These are phyloP conservation scores for Stenogyne calaminthoides DNA, from an alignment of 305 asterid species.

Conservation along the genomic window DNA sequence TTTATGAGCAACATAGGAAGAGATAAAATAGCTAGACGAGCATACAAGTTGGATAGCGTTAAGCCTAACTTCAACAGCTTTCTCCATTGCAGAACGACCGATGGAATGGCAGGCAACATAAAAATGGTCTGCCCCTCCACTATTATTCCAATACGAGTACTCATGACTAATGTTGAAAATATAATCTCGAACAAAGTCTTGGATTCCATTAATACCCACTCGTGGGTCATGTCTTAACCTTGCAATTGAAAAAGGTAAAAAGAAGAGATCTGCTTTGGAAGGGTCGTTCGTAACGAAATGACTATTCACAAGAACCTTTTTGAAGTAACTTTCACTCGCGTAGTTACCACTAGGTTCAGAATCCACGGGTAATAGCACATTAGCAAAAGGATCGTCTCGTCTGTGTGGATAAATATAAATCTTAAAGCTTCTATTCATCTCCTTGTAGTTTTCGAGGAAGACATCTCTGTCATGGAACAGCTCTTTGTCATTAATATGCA, in stretches of 20 bases:
- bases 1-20: conserved; percentile 74
- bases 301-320: conserved; percentile 60
- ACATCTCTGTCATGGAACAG: conserved; percentile 61
- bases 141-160: conserved; percentile 67
- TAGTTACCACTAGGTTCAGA: conserved; percentile 75
- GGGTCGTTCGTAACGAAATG: conserved; percentile 67
- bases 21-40: conserved; percentile 65
- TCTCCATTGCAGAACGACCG: conserved; percentile 72
- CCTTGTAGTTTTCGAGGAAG: conserved; percentile 60
- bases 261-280: conserved; percentile 67
- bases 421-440: conserved; percentile 67
- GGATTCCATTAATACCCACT: conserved; percentile 61
- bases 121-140: conserved; percentile 80
- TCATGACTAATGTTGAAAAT: conserved; percentile 54
- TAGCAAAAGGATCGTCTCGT: conserved; percentile 63
- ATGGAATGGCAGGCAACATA: conserved; percentile 82
- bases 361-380: conserved; percentile 62
- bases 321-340: conserved; percentile 86
- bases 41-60: conserved; percentile 80
- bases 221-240: conserved; percentile 73
- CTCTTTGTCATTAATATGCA: conserved; percentile 34
- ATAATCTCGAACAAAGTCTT: conserved; percentile 59
- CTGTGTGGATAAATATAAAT: conserved; percentile 65
- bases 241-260: conserved; percentile 74
- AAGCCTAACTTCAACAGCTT: conserved; percentile 57